A percentile compares a stretch with the other conserved stretches of the same genome.
Conservation (phyloP, 768 basidiomycete species). For the Termitomyces sp. region DNA sequence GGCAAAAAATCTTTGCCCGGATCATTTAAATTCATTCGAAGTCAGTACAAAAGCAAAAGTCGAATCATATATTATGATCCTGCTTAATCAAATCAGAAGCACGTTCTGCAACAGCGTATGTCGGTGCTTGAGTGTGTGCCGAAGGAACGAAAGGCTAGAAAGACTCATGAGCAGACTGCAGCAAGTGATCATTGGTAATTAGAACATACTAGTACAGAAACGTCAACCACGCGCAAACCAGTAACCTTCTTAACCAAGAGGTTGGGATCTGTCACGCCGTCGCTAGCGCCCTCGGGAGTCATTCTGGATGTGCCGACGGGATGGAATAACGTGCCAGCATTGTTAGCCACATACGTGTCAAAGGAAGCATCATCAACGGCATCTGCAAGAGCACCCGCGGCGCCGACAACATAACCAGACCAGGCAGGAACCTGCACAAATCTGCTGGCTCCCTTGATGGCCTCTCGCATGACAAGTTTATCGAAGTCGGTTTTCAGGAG, state of each 20-base stretch:
- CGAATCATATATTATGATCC: neutral
- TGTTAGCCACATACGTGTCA: constrained; percentile 18
- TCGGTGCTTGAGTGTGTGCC: constrained; percentile 11
- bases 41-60: neutral
- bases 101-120: constrained; percentile 12
- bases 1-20: neutral
- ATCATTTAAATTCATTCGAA: neutral
- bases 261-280: constrained; percentile 27
- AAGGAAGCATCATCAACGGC: constrained; percentile 14
- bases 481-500: constrained; percentile 25
- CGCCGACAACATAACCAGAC: constrained; percentile 15
- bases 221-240: constrained; percentile 28
- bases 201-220: constrained; percentile 24
- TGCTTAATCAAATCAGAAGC: constrained; percentile 12
- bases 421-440: constrained; percentile 15
- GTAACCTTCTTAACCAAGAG: constrained; percentile 22
- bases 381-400: constrained; percentile 1
- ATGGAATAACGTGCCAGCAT: constrained; percentile 16
- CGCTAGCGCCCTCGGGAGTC: constrained; percentile 16
- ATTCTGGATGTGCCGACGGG: constrained; percentile 21
- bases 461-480: constrained; percentile 19
- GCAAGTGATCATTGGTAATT: neutral
- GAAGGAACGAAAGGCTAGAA: constrained; percentile 13
- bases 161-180: neutral
- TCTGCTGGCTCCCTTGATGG: constrained; percentile 11